A percentile compares a stretch with the other conserved stretches of the same genome.
phyloP scores from a whole-genome alignment of 73 alveolate species.

The Tetrahymena elliotti region DNA sequence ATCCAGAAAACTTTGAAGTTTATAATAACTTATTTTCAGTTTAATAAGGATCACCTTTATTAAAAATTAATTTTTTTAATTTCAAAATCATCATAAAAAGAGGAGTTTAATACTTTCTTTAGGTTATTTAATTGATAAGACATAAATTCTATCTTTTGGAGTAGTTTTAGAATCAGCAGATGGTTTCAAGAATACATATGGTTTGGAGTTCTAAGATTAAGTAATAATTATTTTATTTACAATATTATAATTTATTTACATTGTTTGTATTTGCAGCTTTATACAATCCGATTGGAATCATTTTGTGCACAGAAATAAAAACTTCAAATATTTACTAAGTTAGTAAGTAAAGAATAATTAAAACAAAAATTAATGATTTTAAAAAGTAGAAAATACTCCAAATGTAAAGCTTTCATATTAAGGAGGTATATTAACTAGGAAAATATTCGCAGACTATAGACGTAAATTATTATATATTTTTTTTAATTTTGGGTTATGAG shows the following conservation, averaged over 20 bases:
- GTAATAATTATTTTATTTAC: background rate
- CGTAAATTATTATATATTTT: slow-evolving; percentile 51
- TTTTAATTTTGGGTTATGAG: slow-evolving; percentile 51
- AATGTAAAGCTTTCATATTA: slow-evolving; percentile 4
- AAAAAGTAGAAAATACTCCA: background rate
- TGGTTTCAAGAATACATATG: slow-evolving; percentile 70
- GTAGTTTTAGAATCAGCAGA: slow-evolving; percentile 15
- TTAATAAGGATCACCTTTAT: background rate
- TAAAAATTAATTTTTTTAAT: background rate
- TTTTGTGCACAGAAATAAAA: slow-evolving; percentile 48
- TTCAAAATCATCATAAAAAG: background rate
- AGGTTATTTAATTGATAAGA: slow-evolving; percentile 29
- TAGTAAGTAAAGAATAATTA: background rate
- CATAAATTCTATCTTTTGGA: slow-evolving; percentile 34
- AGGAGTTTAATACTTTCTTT: background rate
- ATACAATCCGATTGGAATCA: slow-evolving; percentile 68
- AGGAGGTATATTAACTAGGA: slow-evolving; percentile 52
- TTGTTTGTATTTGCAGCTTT: slow-evolving; percentile 7
- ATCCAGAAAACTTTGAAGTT: background rate
- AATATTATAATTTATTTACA: background rate
- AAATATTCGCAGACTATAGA: slow-evolving; percentile 47
- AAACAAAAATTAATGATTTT: background rate
- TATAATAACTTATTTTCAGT: background rate
- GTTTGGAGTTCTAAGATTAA: slow-evolving; percentile 35
- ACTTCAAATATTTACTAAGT: slow-evolving; percentile 37